These are phyloP conservation scores for Claviceps citrina DNA, from an alignment of 2,329 filamentous ascomycete species.

Conservation along the genomic window DNA sequence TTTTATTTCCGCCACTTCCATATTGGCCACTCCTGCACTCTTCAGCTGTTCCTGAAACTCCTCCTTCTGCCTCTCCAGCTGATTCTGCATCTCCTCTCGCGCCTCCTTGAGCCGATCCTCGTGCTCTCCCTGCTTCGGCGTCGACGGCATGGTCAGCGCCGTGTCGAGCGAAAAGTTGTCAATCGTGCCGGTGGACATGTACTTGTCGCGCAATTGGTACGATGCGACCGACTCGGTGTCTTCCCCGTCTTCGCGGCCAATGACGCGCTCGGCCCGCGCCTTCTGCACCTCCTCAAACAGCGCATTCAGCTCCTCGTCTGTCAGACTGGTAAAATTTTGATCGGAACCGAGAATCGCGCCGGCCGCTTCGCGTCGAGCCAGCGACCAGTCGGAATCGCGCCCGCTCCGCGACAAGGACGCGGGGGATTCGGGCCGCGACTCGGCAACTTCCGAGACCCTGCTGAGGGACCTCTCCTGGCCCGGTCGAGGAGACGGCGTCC, in stretches of 20 bases:
- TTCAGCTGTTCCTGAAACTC: conserved; percentile 68
- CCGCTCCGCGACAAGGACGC: conserved; percentile 48
- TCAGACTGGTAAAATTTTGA: conserved; percentile 78
- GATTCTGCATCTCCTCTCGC: conserved; percentile 68
- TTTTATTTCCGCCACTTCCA: conserved; percentile 70
- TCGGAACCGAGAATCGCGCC: conserved; percentile 78
- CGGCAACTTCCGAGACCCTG: conserved; percentile 64
- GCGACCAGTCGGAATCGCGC: conserved; percentile 85
- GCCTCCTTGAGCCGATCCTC: conserved; percentile 61
- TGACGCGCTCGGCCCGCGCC: conserved; percentile 62
- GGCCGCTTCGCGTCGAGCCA: conserved; percentile 85
- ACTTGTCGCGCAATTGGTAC: conserved; percentile 82
- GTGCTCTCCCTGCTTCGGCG: conserved; percentile 61
- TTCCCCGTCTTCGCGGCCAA: conserved; percentile 63
- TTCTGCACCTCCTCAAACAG: conserved; percentile 89
- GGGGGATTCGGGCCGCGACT: conserved; percentile 67
- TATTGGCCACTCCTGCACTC: conserved; percentile 54
- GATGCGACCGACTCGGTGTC: conserved; percentile 82
- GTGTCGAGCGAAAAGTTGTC: conserved; percentile 96
- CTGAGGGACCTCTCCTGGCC: conserved; percentile 70
- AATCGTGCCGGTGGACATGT: conserved; percentile 83
- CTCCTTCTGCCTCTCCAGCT: conserved; percentile 71
- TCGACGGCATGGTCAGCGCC: conserved; percentile 83
- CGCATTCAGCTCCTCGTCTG: conserved; percentile 84
- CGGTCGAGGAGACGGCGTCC: conserved; percentile 31